These are phyloP conservation scores for Pichia cabralensis DNA, from an alignment of 805 yeast species.

Conservation along the genomic window DNA sequence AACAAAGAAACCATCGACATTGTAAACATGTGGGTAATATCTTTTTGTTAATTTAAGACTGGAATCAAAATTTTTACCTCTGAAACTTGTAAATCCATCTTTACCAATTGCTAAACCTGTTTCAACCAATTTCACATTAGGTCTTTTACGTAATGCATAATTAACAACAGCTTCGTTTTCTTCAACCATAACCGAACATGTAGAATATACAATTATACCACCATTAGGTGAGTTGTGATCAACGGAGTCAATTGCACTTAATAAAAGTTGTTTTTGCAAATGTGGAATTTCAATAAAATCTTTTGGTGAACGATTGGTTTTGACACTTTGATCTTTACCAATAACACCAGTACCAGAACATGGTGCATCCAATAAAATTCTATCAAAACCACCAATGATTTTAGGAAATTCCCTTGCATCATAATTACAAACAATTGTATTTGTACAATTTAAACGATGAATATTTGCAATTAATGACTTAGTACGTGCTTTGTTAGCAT, in stretches of 20 bases:
- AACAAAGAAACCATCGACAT: slow-evolving; percentile 96
- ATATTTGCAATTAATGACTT: slow-evolving; percentile 94
- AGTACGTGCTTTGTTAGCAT: slow-evolving; percentile 92
- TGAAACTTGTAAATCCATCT: slow-evolving; percentile 85
- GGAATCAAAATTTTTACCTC: slow-evolving; percentile 86
- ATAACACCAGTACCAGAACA: slow-evolving; percentile 99
- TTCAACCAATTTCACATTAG: slow-evolving; percentile 90
- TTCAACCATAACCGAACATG: slow-evolving; percentile 97
- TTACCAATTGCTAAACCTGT: slow-evolving; percentile 90
- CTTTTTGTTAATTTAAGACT: slow-evolving; percentile 76
- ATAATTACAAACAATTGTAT: slow-evolving; percentile 92
- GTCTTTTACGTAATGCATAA: slow-evolving; percentile 91
- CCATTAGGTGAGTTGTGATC: slow-evolving; percentile 89
- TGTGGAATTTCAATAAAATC: slow-evolving; percentile 96
- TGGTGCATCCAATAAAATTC: slow-evolving; percentile 94
- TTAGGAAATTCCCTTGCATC: slow-evolving; percentile 98
- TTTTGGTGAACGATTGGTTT: slow-evolving; percentile 86
- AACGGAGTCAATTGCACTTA: slow-evolving; percentile 95
- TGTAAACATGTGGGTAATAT: slow-evolving; percentile 96
- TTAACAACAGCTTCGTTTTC: slow-evolving; percentile 99
- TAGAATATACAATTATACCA: slow-evolving; percentile 90
- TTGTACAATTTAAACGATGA: slow-evolving; percentile 93
- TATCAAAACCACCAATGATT: slow-evolving; percentile 96
- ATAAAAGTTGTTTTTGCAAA: slow-evolving; percentile 83
- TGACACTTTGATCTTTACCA: slow-evolving; percentile 92